phyloP scores from a whole-genome alignment of 805 yeast species.

The Blastobotrys mokoenaii region DNA sequence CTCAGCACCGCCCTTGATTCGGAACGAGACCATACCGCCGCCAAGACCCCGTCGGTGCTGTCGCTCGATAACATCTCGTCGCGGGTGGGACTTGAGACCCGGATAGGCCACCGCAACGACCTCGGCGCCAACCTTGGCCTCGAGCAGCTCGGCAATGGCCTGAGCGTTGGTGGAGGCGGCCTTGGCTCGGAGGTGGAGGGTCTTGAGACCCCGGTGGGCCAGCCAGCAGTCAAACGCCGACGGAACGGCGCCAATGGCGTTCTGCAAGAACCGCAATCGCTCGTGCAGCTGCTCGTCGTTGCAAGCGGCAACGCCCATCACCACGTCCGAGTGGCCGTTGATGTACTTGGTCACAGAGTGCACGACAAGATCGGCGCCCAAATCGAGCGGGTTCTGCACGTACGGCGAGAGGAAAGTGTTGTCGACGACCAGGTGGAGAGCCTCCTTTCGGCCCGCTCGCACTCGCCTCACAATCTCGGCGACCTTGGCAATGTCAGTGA shows the following conservation, averaged over 20 bases:
- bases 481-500: slow-evolving; percentile 66
- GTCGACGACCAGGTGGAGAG: slow-evolving; percentile 62
- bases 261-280: slow-evolving; percentile 67
- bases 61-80: slow-evolving; percentile 52
- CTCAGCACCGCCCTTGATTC: slow-evolving; percentile 73
- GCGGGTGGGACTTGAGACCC: slow-evolving; percentile 59
- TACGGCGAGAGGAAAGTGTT: slow-evolving; percentile 86
- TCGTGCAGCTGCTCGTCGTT: slow-evolving; percentile 53
- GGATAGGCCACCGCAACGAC: slow-evolving; percentile 76
- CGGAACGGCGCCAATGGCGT: slow-evolving; percentile 83
- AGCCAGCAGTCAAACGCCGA: slow-evolving; percentile 89
- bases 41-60: slow-evolving; percentile 84
- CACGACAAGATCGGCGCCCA: slow-evolving; percentile 81
- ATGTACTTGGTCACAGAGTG: slow-evolving; percentile 88
- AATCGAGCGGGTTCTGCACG: slow-evolving; percentile 71
- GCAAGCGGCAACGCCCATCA: slow-evolving; percentile 74
- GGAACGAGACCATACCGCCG: slow-evolving; percentile 87
- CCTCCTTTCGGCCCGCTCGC: slow-evolving; percentile 33
- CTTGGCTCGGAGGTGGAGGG: slow-evolving; percentile 70
- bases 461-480: slow-evolving; percentile 42
- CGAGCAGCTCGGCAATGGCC: slow-evolving; percentile 59
- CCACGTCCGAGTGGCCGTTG: slow-evolving; percentile 89
- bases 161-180: slow-evolving; percentile 61
- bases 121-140: slow-evolving; percentile 28
- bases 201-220: slow-evolving; percentile 86